Evolutionary conservation across 179 eudicot genomes (phyloP).

Genomic region (Vitellaria paradoxa): DNA sequence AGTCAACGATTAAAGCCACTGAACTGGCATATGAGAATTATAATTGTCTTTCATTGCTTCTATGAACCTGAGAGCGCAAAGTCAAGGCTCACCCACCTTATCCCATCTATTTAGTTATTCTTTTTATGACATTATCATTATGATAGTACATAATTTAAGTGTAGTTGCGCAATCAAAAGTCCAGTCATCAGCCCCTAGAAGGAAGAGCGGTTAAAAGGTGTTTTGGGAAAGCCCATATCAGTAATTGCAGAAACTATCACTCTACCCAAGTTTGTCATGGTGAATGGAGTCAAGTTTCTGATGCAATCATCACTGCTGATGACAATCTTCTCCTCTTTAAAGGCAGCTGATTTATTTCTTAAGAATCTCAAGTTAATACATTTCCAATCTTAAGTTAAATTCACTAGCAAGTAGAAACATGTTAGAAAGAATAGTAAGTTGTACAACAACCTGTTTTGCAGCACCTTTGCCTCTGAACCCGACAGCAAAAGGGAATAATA

Average conservation of each 20-base stretch:
- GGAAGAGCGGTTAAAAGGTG: background rate
- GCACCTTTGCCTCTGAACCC: too few species aligned
- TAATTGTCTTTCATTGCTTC: constrained; percentile 2
- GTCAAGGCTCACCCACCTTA: background rate
- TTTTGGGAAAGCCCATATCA: background rate
- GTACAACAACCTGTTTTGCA: background rate
- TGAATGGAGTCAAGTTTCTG: background rate
- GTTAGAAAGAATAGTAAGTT: background rate
- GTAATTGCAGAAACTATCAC: background rate
- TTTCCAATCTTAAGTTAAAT: background rate
- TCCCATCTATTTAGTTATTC: background rate
- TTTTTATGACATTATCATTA: background rate
- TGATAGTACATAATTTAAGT: background rate
- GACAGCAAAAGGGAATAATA: too few species aligned
- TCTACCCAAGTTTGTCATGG: background rate
- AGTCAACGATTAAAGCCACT: background rate
- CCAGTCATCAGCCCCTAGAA: background rate
- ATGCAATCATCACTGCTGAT: constrained; percentile 1
- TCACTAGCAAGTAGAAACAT: background rate
- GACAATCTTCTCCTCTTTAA: background rate
- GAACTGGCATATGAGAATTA: background rate
- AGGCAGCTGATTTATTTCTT: background rate
- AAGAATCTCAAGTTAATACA: too few species aligned
- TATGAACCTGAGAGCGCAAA: background rate
- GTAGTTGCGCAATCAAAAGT: background rate